Conservation (phyloP, 2,329 filamentous ascomycete genomes). For the Fusarium sp. region DNA sequence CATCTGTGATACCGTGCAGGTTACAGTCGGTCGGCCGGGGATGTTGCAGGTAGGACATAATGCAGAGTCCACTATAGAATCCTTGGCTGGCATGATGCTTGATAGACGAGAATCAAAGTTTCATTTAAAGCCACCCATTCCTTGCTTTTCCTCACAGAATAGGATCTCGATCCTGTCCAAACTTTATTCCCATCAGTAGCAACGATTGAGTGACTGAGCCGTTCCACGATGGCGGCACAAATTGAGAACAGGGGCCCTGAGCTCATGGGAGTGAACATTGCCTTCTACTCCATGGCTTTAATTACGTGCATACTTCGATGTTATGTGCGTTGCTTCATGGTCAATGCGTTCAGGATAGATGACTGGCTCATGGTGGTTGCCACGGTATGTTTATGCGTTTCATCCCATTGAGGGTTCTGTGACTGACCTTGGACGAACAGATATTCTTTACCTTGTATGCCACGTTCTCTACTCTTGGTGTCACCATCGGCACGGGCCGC, state of each 20-base stretch:
- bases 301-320: conserved; percentile 47
- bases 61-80: background rate
- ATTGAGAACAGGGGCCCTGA: conserved; percentile 48
- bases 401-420: conserved; percentile 29
- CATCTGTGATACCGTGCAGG: conserved; percentile 1
- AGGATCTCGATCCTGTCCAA: conserved; percentile 16
- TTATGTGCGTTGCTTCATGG: conserved; percentile 50
- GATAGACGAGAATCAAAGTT: background rate
- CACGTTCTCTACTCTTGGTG: conserved; percentile 40
- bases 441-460: conserved; percentile 37
- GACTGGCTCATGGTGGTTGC: conserved; percentile 54
- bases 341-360: conserved; percentile 52
- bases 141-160: background rate
- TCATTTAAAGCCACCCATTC: conserved; percentile 19
- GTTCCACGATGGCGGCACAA: conserved; percentile 22
- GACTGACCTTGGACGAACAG: conserved; percentile 40
- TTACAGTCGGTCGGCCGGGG: conserved; percentile 4
- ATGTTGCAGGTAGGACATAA: conserved; percentile 3
- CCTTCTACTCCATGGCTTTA: conserved; percentile 44
- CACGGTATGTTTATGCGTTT: conserved; percentile 35
- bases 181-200: conserved; percentile 2
- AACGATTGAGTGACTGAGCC: background rate
- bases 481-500: conserved; percentile 52
- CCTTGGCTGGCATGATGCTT: background rate
- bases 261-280: conserved; percentile 50